Evolutionary conservation across 192 early-diverging fungal species (phyloP).

Genomic region (Coemansia umbellata): DNA sequence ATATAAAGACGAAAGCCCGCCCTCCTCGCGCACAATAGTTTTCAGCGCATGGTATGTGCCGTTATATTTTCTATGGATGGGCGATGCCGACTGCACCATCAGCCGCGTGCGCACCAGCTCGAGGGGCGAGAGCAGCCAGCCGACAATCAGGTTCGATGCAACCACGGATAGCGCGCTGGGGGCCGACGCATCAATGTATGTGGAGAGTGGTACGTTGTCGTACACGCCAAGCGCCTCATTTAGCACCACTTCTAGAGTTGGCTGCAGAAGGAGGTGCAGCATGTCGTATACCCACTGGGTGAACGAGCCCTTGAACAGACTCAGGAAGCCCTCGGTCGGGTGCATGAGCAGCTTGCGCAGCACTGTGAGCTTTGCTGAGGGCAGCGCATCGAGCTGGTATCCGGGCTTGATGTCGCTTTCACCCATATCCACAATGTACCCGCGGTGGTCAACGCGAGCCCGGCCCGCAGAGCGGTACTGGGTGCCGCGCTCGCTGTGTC

Average conservation of each 20-base stretch:
- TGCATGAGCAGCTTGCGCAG: constrained; percentile 55
- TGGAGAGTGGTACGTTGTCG: constrained; percentile 63
- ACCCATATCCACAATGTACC: constrained; percentile 63
- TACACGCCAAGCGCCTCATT: constrained; percentile 92
- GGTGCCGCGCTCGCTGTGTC: constrained; percentile 20
- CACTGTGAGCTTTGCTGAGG: constrained; percentile 57
- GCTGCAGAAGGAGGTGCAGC: constrained; percentile 71
- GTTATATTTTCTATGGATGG: constrained; percentile 74
- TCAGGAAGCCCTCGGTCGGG: constrained; percentile 61
- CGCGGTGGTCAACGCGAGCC: constrained; percentile 47
- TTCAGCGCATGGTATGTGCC: constrained; percentile 73
- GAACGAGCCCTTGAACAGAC: constrained; percentile 63
- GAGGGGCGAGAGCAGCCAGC: constrained; percentile 80
- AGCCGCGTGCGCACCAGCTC: constrained; percentile 87
- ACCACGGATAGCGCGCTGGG: constrained; percentile 65
- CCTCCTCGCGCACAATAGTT: constrained; percentile 77
- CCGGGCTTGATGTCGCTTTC: constrained; percentile 56
- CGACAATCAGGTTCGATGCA: constrained; percentile 68
- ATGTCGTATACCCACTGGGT: constrained; percentile 76
- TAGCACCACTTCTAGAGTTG: constrained; percentile 77
- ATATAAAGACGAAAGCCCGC: constrained; percentile 66
- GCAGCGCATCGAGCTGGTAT: constrained; percentile 61
- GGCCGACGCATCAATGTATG: constrained; percentile 64
- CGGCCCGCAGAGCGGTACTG: constrained; percentile 10
- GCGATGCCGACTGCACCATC: constrained; percentile 77